Conservation (phyloP, 441 rosid genomes). For the Biscutella laevigata region DNA sequence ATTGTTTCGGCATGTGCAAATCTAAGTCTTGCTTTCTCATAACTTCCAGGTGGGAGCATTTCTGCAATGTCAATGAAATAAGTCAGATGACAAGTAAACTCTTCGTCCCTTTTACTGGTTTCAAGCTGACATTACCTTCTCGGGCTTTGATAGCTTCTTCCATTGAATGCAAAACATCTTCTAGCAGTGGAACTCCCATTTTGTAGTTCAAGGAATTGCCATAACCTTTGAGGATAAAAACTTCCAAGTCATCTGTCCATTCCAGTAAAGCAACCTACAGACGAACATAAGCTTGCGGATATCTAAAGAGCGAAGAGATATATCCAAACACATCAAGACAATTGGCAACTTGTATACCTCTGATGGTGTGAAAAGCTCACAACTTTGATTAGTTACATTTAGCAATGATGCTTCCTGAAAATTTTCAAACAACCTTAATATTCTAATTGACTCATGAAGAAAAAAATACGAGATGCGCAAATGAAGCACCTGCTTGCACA, state of each 20-base stretch:
- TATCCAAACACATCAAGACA: conserved; percentile 1
- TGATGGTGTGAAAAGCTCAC: conserved; percentile 64
- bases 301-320: too few species aligned
- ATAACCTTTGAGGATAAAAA: conserved; percentile 75
- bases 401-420: conserved; percentile 87
- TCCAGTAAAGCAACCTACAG: conserved; percentile 78
- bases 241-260: conserved; percentile 90
- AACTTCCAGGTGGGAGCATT: conserved; percentile 66
- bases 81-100: background rate
- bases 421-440: background rate
- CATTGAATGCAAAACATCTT: conserved; percentile 81
- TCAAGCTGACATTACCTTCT: conserved; percentile 44
- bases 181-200: conserved; percentile 88
- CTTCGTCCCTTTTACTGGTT: background rate
- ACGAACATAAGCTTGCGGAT: conserved; percentile 16
- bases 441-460: background rate
- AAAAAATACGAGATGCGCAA: background rate
- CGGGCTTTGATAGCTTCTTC: conserved; percentile 67
- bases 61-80: conserved; percentile 32
- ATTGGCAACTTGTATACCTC: conserved; percentile 42
- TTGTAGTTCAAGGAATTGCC: conserved; percentile 74
- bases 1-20: conserved; percentile 98
- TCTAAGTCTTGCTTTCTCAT: conserved; percentile 81
- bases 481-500: conserved; percentile 73
- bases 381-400: conserved; percentile 76